Evolutionary conservation across 805 yeast species (phyloP), one percentile per base, ranked within the genome.

Genomic region (Candida railenensis): DNA sequence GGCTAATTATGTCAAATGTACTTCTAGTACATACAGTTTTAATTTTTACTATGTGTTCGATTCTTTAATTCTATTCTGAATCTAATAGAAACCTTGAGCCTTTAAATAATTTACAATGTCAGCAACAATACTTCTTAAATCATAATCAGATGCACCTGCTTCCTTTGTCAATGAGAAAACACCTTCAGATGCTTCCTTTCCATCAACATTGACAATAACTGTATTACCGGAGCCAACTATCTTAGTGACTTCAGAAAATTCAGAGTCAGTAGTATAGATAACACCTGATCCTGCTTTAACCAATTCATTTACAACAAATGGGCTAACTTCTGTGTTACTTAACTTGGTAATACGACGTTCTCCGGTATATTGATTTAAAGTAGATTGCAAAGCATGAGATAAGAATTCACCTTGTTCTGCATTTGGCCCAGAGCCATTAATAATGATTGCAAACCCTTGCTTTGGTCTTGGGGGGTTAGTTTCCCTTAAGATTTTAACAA

Each of bases 231-330:
- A 62, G 51, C 78, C 82, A 22, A 83, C 76, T 51, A 89, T 71
- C 50, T 83, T 87, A 38, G 87, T 80, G 40, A 74, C 68, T 30
- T 67, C 66, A 19, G 82, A 78, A 41, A 71, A 61, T 50, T 72
- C 74, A 57, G 73, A 79, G n/a, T 66, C 69, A 19, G 80, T 66
- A 46, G 71, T 73, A 48, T 80, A 67, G 53, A 91, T 86, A 37
- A 92, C 92, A 56, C 96, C 98, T 8, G 96, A 74, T 47, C 97
- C 97, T n/a, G 97, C 81, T 63, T 88, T 82, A 37, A 86, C 85
- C 55, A 89, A 74, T 69, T 90, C 92, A 48, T 83, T 77, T 40
- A 87, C 78, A 48, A 87, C 81, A 56, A 80, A 83, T 3, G 86
- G 79, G 40, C 57, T 60, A 21, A 64, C 54, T 37, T 60, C 54